phyloP scores from a whole-genome alignment of 768 basidiomycete genomes.

The Leccinellum albellum region DNA sequence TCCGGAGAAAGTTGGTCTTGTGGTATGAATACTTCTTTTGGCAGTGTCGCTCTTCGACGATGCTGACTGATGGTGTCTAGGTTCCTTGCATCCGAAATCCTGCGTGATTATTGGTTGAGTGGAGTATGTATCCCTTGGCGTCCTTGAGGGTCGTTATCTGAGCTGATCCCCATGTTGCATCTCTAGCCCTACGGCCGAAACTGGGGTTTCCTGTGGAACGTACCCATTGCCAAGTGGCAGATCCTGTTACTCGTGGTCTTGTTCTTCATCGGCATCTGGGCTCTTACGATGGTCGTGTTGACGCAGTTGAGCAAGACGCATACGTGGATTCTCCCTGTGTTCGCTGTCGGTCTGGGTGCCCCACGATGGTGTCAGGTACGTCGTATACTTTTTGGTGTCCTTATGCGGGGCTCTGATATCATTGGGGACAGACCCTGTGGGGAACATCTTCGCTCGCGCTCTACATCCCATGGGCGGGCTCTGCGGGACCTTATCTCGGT shows the following conservation, averaged over 20 bases:
- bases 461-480: constrained; percentile 92
- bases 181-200: constrained; percentile 87
- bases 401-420: not conserved
- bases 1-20: constrained; percentile 86
- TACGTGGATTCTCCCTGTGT: constrained; percentile 92
- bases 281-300: constrained; percentile 62
- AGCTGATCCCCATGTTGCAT: constrained; percentile 10
- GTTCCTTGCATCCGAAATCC: constrained; percentile 87
- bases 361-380: constrained; percentile 90
- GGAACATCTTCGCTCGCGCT: constrained; percentile 90
- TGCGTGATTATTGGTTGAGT: constrained; percentile 91
- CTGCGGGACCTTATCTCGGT: constrained; percentile 82
- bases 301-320: constrained; percentile 90
- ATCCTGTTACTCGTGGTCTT: constrained; percentile 72
- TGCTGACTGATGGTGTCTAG: constrained; percentile 15
- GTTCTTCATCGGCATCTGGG: constrained; percentile 92
- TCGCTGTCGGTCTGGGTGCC: constrained; percentile 91
- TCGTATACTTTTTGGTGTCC: not conserved
- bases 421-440: constrained; percentile 70
- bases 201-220: constrained; percentile 91
- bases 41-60: not conserved
- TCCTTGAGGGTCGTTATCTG: not conserved
- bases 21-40: constrained; percentile 44
- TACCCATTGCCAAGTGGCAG: constrained; percentile 77
- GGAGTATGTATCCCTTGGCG: constrained; percentile 48